Evolutionary conservation across 2,329 filamentous ascomycete species (phyloP), one percentile per base, ranked within the genome.

Genomic region (Pyricularia sp.): DNA sequence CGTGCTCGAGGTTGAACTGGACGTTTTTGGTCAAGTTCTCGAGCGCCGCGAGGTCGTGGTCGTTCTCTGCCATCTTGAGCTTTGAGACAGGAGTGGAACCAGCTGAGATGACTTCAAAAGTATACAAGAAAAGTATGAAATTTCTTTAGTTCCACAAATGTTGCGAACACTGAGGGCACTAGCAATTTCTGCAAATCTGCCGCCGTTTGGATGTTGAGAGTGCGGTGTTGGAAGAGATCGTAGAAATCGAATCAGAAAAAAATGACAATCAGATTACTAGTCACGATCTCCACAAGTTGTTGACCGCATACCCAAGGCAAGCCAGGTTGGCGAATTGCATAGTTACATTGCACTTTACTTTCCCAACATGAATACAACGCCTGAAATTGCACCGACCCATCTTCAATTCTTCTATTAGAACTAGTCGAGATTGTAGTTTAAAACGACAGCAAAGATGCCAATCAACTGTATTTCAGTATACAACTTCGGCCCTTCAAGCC

Each of bases 1-100:
- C 90, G 76, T 91, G 83, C 73, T 86, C 83, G 65, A 95, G 86
- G 77, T 94, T 93, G 77, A 90, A 85, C 68, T 87, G 81, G 66
- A 94, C 88, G 66, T 87, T 83, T 31, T 83, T 78, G 64, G 87
- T 84, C 65, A 92, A 84, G 67, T 78, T 74, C 4, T 74, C 73
- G 66, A 76, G 66, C 55, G 66, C 66, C 6, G 20, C 20, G 5
- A 33, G 50, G 28, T 77, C 71, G 31, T 69, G 68, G 23, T 68
- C 70, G 66, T 72, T 71, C 4, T 12, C 10, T 65, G n/a, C 31
- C 64, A 65, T 65, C 42, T 55, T 55, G 42, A 55, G 20, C 20
- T 11, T 6, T n/a, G 42, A 55, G 42, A 20, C 7, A n/a, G 42
- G 20, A 55, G 20, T 50, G 3, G 17, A 55, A n/a, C 42, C 42